phyloP scores from a whole-genome alignment of 192 early-diverging fungal genomes.

The Diversispora eburnea region DNA sequence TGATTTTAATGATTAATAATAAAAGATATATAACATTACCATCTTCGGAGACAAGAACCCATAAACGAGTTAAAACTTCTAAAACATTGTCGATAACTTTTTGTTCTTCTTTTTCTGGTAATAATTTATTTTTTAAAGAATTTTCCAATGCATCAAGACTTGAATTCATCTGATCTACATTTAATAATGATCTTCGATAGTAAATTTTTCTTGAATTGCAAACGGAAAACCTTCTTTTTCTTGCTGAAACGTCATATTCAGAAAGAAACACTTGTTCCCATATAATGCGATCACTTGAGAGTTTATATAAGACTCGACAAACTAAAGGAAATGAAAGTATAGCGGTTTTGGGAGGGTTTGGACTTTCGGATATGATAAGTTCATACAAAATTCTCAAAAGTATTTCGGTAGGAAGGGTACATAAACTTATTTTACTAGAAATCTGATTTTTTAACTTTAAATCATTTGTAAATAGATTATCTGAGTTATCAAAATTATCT shows the following conservation, averaged over 20 bases:
- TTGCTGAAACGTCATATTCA: conserved; percentile 5
- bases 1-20: background rate
- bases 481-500: too few relatives aligned
- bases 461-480: too few relatives aligned
- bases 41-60: conserved; percentile 18
- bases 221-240: conserved; percentile 7
- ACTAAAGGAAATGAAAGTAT: conserved; percentile 10
- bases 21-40: background rate
- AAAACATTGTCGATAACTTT: background rate
- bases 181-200: conserved; percentile 1
- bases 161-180: conserved; percentile 1
- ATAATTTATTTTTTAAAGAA: background rate
- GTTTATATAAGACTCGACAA: background rate
- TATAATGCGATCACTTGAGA: conserved; percentile 7
- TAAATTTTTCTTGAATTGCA: conserved; percentile 25
- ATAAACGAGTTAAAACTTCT: conserved; percentile 8
- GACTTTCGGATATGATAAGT: conserved; percentile 1
- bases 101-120: background rate
- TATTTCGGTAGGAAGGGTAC: conserved; percentile 10
- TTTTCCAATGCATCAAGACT: background rate
- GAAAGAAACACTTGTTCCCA: conserved; percentile 7
- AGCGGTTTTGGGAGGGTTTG: conserved; percentile 13
- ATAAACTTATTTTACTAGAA: background rate
- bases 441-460: too few relatives aligned
- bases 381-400: conserved; percentile 18